A percentile compares a stretch with the other conserved stretches of the same genome.
Evolutionary conservation across 108 stramenopile genomes (phyloP).

Genomic region (Cafeteria roenbergensis): DNA sequence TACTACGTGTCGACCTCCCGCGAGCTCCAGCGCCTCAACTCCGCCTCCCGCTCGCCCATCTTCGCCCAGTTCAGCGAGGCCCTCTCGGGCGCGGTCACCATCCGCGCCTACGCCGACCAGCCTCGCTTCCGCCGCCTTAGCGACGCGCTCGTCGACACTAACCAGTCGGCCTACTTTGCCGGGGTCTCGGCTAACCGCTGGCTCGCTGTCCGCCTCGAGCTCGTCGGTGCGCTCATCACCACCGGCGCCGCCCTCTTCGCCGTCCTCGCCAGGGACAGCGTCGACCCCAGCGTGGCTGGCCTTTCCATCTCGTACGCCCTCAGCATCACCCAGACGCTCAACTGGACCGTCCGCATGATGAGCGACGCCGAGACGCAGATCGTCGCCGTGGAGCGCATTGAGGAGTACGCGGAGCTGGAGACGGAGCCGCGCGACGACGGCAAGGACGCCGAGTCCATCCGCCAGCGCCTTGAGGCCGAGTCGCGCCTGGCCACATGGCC

Average conservation of each 20-base stretch:
- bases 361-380: constrained; percentile 77
- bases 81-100: constrained; percentile 71
- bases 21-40: constrained; percentile 76
- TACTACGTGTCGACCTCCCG: constrained; percentile 72
- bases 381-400: constrained; percentile 36
- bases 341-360: constrained; percentile 80
- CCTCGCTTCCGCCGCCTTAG: constrained; percentile 34
- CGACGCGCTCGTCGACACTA: constrained; percentile 12
- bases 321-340: constrained; percentile 65
- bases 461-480: neutral
- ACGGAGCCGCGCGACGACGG: constrained; percentile 23
- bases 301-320: constrained; percentile 75
- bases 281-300: constrained; percentile 51
- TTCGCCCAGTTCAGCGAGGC: constrained; percentile 82
- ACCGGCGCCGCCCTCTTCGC: constrained; percentile 50
- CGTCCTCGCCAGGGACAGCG: constrained; percentile 35
- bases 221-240: constrained; percentile 63
- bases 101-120: constrained; percentile 72
- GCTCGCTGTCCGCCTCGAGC: constrained; percentile 78
- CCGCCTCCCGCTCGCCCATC: constrained; percentile 62
- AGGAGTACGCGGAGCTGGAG: constrained; percentile 25
- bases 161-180: constrained; percentile 69
- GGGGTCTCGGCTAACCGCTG: constrained; percentile 75
- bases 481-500: constrained; percentile 28
- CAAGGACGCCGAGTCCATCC: neutral